phyloP scores from a whole-genome alignment of 2,329 filamentous ascomycete genomes.

The Eurotiales sp. region DNA sequence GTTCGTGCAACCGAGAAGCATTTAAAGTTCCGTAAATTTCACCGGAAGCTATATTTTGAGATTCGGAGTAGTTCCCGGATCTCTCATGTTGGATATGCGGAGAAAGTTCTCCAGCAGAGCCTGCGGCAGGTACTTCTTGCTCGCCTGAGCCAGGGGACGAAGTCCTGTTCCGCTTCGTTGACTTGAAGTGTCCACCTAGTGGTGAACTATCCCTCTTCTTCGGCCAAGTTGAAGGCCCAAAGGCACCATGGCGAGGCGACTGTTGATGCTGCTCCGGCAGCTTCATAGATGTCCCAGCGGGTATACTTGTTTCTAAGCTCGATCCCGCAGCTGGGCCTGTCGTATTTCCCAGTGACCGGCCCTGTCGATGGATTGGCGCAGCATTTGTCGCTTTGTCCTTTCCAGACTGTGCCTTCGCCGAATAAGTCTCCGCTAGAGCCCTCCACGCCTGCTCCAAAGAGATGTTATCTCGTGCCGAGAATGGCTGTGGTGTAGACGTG shows the following conservation, averaged over 20 bases:
- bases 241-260: background rate
- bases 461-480: constrained; percentile 73
- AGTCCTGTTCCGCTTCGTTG: constrained; percentile 26
- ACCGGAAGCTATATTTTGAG: constrained; percentile 2
- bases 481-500: constrained; percentile 67
- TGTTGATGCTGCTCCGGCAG: constrained; percentile 3
- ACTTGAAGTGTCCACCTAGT: constrained; percentile 24
- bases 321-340: constrained; percentile 4
- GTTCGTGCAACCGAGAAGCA: background rate
- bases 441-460: constrained; percentile 77
- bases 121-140: constrained; percentile 21
- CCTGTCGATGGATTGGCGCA: constrained; percentile 26
- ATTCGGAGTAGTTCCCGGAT: background rate
- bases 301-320: constrained; percentile 1
- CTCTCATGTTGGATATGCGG: constrained; percentile 18
- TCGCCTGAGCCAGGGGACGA: constrained; percentile 26
- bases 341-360: constrained; percentile 12
- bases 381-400: constrained; percentile 14
- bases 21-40: constrained; percentile 26
- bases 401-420: constrained; percentile 13
- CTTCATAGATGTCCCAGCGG: constrained; percentile 15
- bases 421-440: constrained; percentile 41
- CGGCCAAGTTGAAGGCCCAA: constrained; percentile 6
- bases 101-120: constrained; percentile 24
- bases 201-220: constrained; percentile 33